Base-by-base conservation (phyloP, 768 basidiomycete species). In the Pluteus cervinus region DNA sequence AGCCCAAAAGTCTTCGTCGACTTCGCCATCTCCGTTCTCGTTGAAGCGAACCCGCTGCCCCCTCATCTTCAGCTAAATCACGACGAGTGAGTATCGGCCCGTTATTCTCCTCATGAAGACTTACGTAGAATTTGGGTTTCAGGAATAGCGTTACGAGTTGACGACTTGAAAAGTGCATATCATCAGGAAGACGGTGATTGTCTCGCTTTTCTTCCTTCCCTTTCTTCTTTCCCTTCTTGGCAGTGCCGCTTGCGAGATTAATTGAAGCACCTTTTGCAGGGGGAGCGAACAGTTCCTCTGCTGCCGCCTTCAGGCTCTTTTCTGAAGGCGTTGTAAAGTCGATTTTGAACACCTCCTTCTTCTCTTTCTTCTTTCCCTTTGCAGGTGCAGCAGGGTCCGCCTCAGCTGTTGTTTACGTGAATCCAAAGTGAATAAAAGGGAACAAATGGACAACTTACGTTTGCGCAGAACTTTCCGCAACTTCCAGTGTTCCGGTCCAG, bases 401-500 rank as follows among this genome's bases (percentile, higher is more conserved):
- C 57, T 48, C 47, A 29, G 44, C 44, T 48, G 11, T 15, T 29
- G 15, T 43, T 32, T 21, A 37, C 5, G 18, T 22, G 20, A 26
- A 36, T 40, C 33, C 30, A 39, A 33, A 17, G 15, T 25, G 33
- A 34, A 16, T 8, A 32, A 33, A 33, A 10, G 5, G 29, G 23
- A 29, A 31, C 14, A 44, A 41, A 23, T 22, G 9, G 26, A 20
- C 34, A 9, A 57, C 79, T 60, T 45, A 93, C 90, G 73, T 68
- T 74, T 76, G 42, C 85, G 75, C 36, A 90, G 67, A n/a, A 81
- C 72, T 53, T 81, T 86, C 44, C 86, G 68, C 52, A 98, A 58
- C 56, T 94, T 98, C 94, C 96, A 99, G 55, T 99, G 96, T 59
- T 98, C 90, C 6, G 93, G 93, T 0, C 96, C 96, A 3, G 96